Conservation (phyloP, 495 filamentous ascomycete genomes). For the Penicillium salamii region DNA sequence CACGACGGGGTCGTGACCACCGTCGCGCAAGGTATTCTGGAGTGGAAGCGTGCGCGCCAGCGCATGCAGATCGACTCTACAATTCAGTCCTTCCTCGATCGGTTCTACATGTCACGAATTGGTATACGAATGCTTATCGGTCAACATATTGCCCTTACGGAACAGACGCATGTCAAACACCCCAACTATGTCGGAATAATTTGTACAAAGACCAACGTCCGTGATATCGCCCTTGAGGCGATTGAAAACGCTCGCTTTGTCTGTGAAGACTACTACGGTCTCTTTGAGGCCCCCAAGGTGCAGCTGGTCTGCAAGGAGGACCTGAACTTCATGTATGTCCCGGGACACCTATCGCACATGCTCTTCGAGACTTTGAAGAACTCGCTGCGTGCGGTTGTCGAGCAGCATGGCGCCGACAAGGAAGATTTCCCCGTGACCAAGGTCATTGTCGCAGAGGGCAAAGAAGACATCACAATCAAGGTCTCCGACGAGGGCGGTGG, state of each 20-base stretch:
- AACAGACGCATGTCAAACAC: conserved; percentile 82
- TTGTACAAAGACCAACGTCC: conserved; percentile 95
- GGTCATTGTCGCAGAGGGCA: conserved; percentile 93
- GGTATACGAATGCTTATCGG: conserved; percentile 99
- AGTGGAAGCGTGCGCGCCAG: conserved; percentile 95
- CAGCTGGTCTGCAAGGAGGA: conserved; percentile 92
- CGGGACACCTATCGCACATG: conserved; percentile 97
- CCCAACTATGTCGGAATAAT: conserved; percentile 97
- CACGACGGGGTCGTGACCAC: conserved; percentile 98
- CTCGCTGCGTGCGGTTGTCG: conserved; percentile 92
- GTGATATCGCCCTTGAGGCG: conserved; percentile 92
- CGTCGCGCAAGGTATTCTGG: conserved; percentile 88
- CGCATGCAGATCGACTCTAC: conserved; percentile 97
- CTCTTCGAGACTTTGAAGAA: conserved; percentile 99
- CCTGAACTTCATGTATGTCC: conserved; percentile 98
- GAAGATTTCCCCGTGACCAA: conserved; percentile 95
- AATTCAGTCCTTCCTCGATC: conserved; percentile 94
- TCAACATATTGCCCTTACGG: conserved; percentile 94
- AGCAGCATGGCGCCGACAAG: conserved; percentile 91
- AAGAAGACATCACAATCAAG: conserved; percentile 98
- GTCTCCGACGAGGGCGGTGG: conserved; percentile 94
- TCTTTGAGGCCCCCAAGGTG: conserved; percentile 95
- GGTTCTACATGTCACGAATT: conserved; percentile 99
- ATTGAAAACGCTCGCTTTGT: conserved; percentile 98
- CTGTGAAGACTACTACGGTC: conserved; percentile 96